Percentiles rank a stretch among this genome's conserved stretches.
Evolutionary conservation across 257 asterid species (phyloP).

Genomic region (Solanum virginianum): DNA sequence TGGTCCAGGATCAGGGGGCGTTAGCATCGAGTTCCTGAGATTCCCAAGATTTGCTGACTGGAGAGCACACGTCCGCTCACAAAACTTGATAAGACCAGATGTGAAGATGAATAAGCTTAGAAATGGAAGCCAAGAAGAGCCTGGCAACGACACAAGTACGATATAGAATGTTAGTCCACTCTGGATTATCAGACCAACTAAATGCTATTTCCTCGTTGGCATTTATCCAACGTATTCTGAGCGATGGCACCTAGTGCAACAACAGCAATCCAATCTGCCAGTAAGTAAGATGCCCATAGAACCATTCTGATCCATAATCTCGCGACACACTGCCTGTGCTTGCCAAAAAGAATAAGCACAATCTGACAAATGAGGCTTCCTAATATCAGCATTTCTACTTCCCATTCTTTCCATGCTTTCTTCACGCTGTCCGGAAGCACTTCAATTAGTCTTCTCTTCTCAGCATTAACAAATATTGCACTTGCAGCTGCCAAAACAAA

Average conservation of each 20-base stretch:
- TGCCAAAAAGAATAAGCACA: constrained; percentile 20
- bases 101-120: constrained; percentile 1
- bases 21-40: constrained; percentile 25
- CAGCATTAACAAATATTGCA: constrained; percentile 7
- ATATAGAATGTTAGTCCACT: constrained; percentile 24
- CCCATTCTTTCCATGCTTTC: constrained; percentile 22
- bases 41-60: constrained; percentile 17
- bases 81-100: constrained; percentile 29
- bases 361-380: constrained; percentile 30
- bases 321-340: constrained; percentile 22
- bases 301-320: constrained; percentile 24
- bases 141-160: constrained; percentile 21
- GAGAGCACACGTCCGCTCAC: constrained; percentile 26
- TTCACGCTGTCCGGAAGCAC: constrained; percentile 9
- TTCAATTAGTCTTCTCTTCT: constrained; percentile 16
- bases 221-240: constrained; percentile 18
- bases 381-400: constrained; percentile 16
- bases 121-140: constrained; percentile 17
- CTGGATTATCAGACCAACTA: constrained; percentile 27
- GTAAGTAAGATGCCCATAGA: constrained; percentile 34
- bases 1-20: constrained; percentile 41
- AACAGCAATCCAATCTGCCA: constrained; percentile 37
- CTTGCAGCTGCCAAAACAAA: constrained; percentile 7
- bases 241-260: constrained; percentile 33
- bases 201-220: constrained; percentile 13